Conservation (phyloP, 1,284 basidiomycete species). For the Coniferiporia weirii region DNA sequence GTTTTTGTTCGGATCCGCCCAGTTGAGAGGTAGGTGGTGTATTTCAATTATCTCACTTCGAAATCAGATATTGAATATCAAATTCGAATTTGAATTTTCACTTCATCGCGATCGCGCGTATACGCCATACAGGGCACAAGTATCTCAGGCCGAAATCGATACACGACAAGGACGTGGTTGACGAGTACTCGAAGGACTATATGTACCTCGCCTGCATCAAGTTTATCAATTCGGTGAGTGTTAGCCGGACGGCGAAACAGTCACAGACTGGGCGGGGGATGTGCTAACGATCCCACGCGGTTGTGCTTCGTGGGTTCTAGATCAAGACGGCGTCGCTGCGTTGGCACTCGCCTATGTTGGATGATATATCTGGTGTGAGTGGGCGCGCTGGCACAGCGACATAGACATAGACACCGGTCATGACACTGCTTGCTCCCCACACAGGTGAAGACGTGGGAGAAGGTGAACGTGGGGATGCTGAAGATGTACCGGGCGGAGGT, state of each 20-base stretch:
- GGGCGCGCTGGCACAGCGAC: slow-evolving; percentile 1
- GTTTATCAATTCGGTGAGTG: slow-evolving; percentile 89
- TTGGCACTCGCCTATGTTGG: slow-evolving; percentile 99
- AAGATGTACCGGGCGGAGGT: slow-evolving; percentile 99
- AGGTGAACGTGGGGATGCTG: slow-evolving; percentile 96
- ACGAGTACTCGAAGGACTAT: slow-evolving; percentile 88
- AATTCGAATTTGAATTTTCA: too few species aligned
- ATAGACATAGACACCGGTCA: not conserved
- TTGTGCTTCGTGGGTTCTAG: slow-evolving; percentile 33
- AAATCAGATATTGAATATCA: too few species aligned
- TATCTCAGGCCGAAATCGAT: slow-evolving; percentile 90
- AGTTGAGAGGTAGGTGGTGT: slow-evolving; percentile 57
- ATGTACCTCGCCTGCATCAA: slow-evolving; percentile 97
- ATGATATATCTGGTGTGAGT: slow-evolving; percentile 89
- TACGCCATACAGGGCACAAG: slow-evolving; percentile 62
- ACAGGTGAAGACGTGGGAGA: slow-evolving; percentile 92
- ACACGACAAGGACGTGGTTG: slow-evolving; percentile 88
- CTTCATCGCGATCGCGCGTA: not conserved
- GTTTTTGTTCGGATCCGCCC: slow-evolving; percentile 86
- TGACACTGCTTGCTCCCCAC: not conserved
- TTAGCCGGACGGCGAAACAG: too few species aligned
- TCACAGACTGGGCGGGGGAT: not conserved
- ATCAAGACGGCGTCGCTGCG: slow-evolving; percentile 93
- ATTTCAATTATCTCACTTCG: not conserved
- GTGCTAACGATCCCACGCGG: not conserved